phyloP scores from a whole-genome alignment of 2,329 filamentous ascomycete genomes.

The Trichoderma sp. region DNA sequence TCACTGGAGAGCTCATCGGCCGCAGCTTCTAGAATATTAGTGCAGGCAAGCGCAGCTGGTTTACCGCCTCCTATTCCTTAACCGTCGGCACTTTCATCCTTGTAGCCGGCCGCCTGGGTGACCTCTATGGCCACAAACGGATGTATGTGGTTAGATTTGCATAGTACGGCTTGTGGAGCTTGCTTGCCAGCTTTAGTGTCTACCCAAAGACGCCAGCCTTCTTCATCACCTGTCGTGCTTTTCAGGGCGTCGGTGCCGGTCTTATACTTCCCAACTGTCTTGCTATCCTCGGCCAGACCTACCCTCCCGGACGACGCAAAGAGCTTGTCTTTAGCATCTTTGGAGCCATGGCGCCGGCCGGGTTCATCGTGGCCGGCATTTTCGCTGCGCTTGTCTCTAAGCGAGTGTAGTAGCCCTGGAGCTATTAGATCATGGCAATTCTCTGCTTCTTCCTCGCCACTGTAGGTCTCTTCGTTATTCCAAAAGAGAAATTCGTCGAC shows the following conservation, averaged over 20 bases:
- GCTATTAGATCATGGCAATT: slow-evolving; percentile 39
- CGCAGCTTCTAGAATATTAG: neutral
- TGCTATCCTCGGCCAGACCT: slow-evolving; percentile 52
- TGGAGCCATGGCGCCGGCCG: slow-evolving; percentile 34
- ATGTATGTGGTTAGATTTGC: slow-evolving; percentile 48
- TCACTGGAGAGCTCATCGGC: neutral
- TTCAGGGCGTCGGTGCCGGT: slow-evolving; percentile 54
- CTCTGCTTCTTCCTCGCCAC: slow-evolving; percentile 29
- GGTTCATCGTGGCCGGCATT: slow-evolving; percentile 30
- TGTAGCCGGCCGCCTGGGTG: slow-evolving; percentile 50
- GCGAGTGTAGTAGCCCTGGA: slow-evolving; percentile 42
- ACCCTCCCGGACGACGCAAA: slow-evolving; percentile 38
- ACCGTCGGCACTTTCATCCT: slow-evolving; percentile 50
- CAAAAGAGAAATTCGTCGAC: slow-evolving; percentile 13
- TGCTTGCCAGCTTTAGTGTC: slow-evolving; percentile 39
- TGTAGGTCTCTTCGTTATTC: slow-evolving; percentile 31
- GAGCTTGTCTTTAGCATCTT: slow-evolving; percentile 37
- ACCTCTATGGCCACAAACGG: slow-evolving; percentile 50
- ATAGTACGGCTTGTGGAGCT: slow-evolving; percentile 49
- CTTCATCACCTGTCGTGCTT: slow-evolving; percentile 47
- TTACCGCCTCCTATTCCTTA: neutral
- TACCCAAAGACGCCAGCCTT: slow-evolving; percentile 35
- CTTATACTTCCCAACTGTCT: slow-evolving; percentile 56
- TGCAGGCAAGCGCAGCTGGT: neutral
- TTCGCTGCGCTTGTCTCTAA: slow-evolving; percentile 23